Conservation (phyloP, 148 eudicot genomes). For the Vaccinium myrtillus region DNA sequence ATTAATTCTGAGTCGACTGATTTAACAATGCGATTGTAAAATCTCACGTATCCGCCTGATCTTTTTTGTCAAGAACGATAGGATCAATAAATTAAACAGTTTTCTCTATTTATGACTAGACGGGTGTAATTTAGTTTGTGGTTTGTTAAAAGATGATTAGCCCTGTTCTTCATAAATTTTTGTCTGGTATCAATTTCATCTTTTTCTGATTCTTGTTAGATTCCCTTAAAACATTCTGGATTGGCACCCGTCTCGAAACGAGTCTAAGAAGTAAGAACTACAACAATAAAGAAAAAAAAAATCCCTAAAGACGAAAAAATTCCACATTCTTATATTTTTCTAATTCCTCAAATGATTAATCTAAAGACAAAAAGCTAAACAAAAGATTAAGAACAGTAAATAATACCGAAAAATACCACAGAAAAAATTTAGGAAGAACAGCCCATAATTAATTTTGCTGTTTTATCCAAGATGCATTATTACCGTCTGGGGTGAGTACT, state of each 20-base stretch:
- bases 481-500: conserved; percentile 81
- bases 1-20: background rate
- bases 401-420: background rate
- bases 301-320: background rate
- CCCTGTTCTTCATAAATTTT: background rate
- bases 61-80: background rate
- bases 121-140: background rate
- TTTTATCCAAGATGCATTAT: background rate
- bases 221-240: background rate
- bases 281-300: background rate
- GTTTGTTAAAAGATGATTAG: background rate
- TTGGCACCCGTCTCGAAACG: background rate
- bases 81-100: background rate
- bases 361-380: background rate
- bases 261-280: background rate
- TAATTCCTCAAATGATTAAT: background rate
- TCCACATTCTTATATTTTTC: background rate
- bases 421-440: background rate
- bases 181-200: background rate
- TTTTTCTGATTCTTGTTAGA: background rate
- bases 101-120: background rate
- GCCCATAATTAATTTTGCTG: background rate
- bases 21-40: background rate
- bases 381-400: background rate
- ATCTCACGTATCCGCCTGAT: background rate